Evolutionary conservation across 306 rosid genomes (phyloP), one percentile per base, ranked within the genome.

Genomic region (Pueraria montana): DNA sequence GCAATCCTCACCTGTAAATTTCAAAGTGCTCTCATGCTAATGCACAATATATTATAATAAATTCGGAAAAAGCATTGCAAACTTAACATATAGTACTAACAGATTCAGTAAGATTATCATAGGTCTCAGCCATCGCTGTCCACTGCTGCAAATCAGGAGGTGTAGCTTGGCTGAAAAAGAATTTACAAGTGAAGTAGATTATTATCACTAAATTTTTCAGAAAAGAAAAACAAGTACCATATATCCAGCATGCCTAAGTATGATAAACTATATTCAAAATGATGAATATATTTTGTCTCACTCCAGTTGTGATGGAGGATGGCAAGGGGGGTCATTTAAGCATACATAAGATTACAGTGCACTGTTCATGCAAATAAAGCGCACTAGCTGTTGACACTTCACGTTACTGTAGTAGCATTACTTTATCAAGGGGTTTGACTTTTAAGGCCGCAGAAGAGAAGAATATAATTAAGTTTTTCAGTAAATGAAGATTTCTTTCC

Each of bases 111-210:
- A 96, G 89, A 84, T 86, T 91, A 79, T 96, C 99, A 80, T 88
- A 92, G 52, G 92, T 89, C 93, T 93, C 98, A 34, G 97, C 98
- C 97, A 92, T 94, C 89, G 80, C 87, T 21, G 97, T 94, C 99
- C 99, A 96, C 67, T 90, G 91, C 82, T 76, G 84, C 74, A 96
- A 92, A 82, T 90, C 94, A 82, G 99, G 98, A 88, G 92, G 82
- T 11, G 81, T 34, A 24, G 95, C 95, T 24, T 52, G 80, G 85
- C 99, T 96, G 93, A 75, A 87, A 89, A 65, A 83, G 61, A 55
- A 43, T 66, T 32, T 64, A 14, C 17, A 13, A 61, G 53, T 61
- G 82, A 78, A 77, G 76, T 24, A 59, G 13, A 73, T 80, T 45
- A 70, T 55, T 64, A 30, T 82, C 70, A 34, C 38, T 40, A 67